These are phyloP conservation scores for Patellifolia procumbens DNA, from an alignment of 179 eudicot genomes.

Conservation along the genomic window DNA sequence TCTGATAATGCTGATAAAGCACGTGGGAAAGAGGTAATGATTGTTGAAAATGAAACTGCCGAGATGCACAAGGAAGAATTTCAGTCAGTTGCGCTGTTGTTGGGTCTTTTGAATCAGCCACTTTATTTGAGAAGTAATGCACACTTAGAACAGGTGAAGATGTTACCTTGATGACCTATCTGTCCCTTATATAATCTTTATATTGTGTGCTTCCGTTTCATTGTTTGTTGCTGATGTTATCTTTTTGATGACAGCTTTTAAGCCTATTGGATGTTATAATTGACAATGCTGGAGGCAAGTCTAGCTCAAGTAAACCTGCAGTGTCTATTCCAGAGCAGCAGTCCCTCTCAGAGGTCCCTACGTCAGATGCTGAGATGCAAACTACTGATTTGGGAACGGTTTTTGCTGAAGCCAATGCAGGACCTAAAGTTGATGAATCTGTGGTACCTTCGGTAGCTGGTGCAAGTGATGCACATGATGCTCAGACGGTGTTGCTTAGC, in stretches of 20 bases:
- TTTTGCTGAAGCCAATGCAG: constrained; percentile 41
- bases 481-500: constrained; percentile 47
- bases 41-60: constrained; percentile 43
- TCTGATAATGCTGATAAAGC: constrained; percentile 42
- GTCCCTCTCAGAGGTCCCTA: constrained; percentile 43
- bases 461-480: constrained; percentile 40
- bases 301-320: constrained; percentile 49
- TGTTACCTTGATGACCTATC: not conserved
- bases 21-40: constrained; percentile 74
- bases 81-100: constrained; percentile 63
- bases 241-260: constrained; percentile 53
- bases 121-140: constrained; percentile 89
- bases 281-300: constrained; percentile 77
- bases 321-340: constrained; percentile 53
- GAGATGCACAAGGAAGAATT: constrained; percentile 19
- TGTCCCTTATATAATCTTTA: not conserved
- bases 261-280: constrained; percentile 82
- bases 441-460: constrained; percentile 57
- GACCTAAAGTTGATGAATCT: constrained; percentile 45
- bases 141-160: constrained; percentile 88
- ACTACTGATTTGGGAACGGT: constrained; percentile 32
- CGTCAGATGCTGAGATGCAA: constrained; percentile 49
- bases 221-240: not conserved
- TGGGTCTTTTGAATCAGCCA: constrained; percentile 85
- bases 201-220: constrained; percentile 6